These are phyloP conservation scores for Exophiala bonariae DNA, from an alignment of 2,329 filamentous ascomycete species.

Conservation along the genomic window DNA sequence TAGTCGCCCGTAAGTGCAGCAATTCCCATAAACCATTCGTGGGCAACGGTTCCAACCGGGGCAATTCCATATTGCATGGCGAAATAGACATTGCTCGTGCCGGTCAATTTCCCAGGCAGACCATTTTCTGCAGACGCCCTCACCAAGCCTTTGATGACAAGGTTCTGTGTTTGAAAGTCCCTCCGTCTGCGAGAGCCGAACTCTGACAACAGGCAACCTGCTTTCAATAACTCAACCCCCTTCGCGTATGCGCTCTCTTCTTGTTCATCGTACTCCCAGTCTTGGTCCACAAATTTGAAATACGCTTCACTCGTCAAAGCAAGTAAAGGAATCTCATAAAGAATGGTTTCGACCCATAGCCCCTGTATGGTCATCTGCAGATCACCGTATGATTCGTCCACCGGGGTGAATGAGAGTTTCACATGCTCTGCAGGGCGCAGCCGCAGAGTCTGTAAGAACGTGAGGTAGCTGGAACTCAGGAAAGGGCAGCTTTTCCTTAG, in stretches of 20 bases:
- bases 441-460: constrained; percentile 78
- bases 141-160: constrained; percentile 85
- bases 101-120: constrained; percentile 69
- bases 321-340: constrained; percentile 95
- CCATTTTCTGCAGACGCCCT: constrained; percentile 72
- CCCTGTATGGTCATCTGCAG: constrained; percentile 76
- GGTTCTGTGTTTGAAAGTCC: constrained; percentile 91
- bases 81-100: constrained; percentile 95
- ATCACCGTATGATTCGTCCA: constrained; percentile 71
- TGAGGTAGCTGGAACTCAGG: constrained; percentile 73
- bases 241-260: constrained; percentile 82
- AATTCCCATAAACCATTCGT: constrained; percentile 99
- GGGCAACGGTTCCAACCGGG: constrained; percentile 86
- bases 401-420: constrained; percentile 62
- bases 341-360: constrained; percentile 89
- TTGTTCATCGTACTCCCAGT: constrained; percentile 88
- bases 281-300: constrained; percentile 92
- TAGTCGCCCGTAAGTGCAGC: constrained; percentile 90
- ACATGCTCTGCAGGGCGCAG: constrained; percentile 82
- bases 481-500: constrained; percentile 78
- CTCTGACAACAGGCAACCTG: constrained; percentile 87
- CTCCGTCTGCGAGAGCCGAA: constrained; percentile 87
- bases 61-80: constrained; percentile 87
- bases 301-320: constrained; percentile 93
- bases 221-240: constrained; percentile 72